phyloP scores from a whole-genome alignment of 345 rosid species.

The Hypericum perforatum region DNA sequence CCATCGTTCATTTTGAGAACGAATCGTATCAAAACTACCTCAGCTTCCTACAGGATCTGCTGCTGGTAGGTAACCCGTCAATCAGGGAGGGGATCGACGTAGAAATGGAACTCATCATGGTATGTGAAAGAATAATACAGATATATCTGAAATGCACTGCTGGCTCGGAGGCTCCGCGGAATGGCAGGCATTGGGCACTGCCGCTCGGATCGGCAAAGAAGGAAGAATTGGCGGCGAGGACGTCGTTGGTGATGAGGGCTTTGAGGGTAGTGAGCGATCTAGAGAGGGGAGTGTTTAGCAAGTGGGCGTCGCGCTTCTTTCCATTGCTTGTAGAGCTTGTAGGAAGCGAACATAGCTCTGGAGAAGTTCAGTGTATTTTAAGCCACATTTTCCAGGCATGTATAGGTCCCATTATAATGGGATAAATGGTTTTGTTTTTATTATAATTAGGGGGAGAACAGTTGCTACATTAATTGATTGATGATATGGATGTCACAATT shows the following conservation, averaged over 20 bases:
- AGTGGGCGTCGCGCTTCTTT: slow-evolving; percentile 39
- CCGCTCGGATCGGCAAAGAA: slow-evolving; percentile 58
- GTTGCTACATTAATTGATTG: no score
- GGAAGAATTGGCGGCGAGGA: slow-evolving; percentile 78
- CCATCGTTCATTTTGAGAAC: slow-evolving; percentile 76
- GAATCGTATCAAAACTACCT: slow-evolving; percentile 69
- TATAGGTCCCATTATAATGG: slow-evolving; percentile 46
- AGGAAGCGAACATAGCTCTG: slow-evolving; percentile 73
- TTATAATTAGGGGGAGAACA: no score
- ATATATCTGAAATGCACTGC: slow-evolving; percentile 54
- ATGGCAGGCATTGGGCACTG: slow-evolving; percentile 44
- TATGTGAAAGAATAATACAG: slow-evolving; percentile 47
- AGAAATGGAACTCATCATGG: slow-evolving; percentile 44
- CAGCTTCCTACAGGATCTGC: slow-evolving; percentile 45
- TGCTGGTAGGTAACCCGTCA: slow-evolving; percentile 31
- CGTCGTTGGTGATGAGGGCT: slow-evolving; percentile 50
- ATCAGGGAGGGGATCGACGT: slow-evolving; percentile 38
- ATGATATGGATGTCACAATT: no score
- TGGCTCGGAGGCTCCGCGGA: slow-evolving; percentile 10
- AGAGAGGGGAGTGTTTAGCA: slow-evolving; percentile 45
- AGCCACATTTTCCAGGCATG: slow-evolving; percentile 63
- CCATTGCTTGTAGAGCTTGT: slow-evolving; percentile 77
- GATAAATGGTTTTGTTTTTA: background rate
- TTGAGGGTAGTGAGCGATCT: slow-evolving; percentile 41
- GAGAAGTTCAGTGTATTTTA: slow-evolving; percentile 58